Conservation (phyloP, 305 asterid genomes). For the Solanum chacoense region DNA sequence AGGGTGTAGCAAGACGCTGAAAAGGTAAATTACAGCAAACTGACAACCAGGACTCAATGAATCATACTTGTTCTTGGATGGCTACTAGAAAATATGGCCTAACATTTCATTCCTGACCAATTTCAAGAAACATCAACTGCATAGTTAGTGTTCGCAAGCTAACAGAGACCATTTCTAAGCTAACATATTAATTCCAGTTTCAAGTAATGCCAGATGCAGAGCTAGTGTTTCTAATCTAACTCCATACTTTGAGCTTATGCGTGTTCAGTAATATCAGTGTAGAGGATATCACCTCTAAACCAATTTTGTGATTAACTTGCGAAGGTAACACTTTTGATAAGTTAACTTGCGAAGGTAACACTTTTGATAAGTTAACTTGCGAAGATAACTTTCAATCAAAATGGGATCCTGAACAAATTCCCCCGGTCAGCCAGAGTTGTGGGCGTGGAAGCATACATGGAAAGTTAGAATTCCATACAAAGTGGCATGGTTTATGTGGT, state of each 20-base stretch:
- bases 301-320: not conserved
- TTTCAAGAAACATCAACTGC: not conserved
- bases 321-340: not conserved
- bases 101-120: not conserved
- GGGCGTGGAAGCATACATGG: not conserved
- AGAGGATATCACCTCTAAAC: not conserved
- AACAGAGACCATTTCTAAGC: not conserved
- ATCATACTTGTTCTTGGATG: not conserved
- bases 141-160: not conserved
- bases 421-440: not conserved
- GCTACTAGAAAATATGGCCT: not conserved
- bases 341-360: not conserved
- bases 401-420: not conserved
- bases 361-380: not conserved
- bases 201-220: not conserved
- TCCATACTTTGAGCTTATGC: not conserved
- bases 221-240: not conserved
- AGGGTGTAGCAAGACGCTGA: not conserved
- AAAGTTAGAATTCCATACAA: not conserved
- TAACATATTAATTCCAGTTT: not conserved
- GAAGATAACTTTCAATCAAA: not conserved
- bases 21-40: not conserved
- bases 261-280: not conserved
- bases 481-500: not conserved
- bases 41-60: not conserved